Evolutionary conservation across 169 alveolate genomes (phyloP).

Genomic region (Plasmodium gonderi): DNA sequence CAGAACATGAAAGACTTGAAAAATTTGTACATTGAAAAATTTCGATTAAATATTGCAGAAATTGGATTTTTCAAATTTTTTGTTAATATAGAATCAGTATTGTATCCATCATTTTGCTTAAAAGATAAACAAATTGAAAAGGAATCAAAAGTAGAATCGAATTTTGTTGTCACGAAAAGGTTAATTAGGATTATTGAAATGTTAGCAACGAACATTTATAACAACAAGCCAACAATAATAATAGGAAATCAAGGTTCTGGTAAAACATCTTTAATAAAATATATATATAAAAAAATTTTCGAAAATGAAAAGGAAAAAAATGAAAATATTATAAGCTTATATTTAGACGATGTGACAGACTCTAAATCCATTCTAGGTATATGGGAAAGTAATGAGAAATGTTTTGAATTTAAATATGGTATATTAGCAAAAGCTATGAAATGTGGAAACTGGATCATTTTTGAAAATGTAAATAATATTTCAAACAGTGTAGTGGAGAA

Average conservation of each 20-base stretch:
- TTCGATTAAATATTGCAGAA: not conserved
- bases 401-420: constrained; percentile 86
- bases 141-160: not conserved
- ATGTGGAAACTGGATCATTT: constrained; percentile 86
- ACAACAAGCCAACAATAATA: constrained; percentile 50
- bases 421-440: constrained; percentile 83
- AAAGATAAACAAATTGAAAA: constrained; percentile 2
- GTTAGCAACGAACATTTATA: constrained; percentile 38
- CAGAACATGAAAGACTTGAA: not conserved
- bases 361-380: constrained; percentile 84
- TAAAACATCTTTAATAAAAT: constrained; percentile 65
- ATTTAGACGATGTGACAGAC: constrained; percentile 87
- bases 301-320: constrained; percentile 4
- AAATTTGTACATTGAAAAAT: constrained; percentile 42
- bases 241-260: constrained; percentile 73
- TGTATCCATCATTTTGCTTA: constrained; percentile 32
- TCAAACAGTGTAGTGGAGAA: constrained; percentile 81
- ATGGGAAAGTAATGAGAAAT: constrained; percentile 85
- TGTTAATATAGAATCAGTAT: constrained; percentile 8
- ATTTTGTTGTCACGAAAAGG: constrained; percentile 45
- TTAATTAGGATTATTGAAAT: constrained; percentile 8
- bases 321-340: constrained; percentile 74
- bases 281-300: constrained; percentile 36
- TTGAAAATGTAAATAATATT: constrained; percentile 83
- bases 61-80: constrained; percentile 4